phyloP scores from a whole-genome alignment of 176 grass and related monocot species.

The Eleusine coracana region DNA sequence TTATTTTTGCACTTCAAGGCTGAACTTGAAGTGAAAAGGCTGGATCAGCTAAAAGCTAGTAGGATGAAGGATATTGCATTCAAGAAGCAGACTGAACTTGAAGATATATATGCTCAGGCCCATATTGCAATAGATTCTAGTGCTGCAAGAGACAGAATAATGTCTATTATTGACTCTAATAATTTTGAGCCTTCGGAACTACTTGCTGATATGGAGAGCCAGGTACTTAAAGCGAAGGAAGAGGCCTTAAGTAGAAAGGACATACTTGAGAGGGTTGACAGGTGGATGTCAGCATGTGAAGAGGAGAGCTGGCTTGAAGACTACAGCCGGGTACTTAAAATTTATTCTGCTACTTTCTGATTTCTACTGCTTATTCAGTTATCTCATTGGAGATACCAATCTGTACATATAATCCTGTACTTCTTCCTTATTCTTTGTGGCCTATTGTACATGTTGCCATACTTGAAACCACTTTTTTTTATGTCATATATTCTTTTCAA shows the following conservation, averaged over 20 bases:
- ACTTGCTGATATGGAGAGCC: conserved; percentile 81
- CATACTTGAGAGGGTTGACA: conserved; percentile 89
- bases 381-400: conserved; percentile 15
- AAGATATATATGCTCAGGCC: conserved; percentile 83
- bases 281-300: conserved; percentile 91
- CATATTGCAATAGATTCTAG: conserved; percentile 67
- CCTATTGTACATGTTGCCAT: not conserved
- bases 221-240: conserved; percentile 87
- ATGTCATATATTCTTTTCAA: not conserved
- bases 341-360: conserved; percentile 12
- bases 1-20: conserved; percentile 49
- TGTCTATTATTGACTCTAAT: conserved; percentile 74
- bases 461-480: not conserved
- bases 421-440: not conserved
- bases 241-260: conserved; percentile 86
- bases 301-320: conserved; percentile 99
- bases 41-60: conserved; percentile 85
- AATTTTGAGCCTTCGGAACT: conserved; percentile 80
- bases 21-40: conserved; percentile 76
- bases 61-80: conserved; percentile 97
- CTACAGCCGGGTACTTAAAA: conserved; percentile 72
- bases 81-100: conserved; percentile 84
- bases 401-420: not conserved
- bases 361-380: conserved; percentile 10
- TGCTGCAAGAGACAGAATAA: conserved; percentile 73